Percentiles rank a stretch among this genome's conserved stretches.
Conservation (phyloP, 2,329 filamentous ascomycete species). For the Eutypa lata region DNA sequence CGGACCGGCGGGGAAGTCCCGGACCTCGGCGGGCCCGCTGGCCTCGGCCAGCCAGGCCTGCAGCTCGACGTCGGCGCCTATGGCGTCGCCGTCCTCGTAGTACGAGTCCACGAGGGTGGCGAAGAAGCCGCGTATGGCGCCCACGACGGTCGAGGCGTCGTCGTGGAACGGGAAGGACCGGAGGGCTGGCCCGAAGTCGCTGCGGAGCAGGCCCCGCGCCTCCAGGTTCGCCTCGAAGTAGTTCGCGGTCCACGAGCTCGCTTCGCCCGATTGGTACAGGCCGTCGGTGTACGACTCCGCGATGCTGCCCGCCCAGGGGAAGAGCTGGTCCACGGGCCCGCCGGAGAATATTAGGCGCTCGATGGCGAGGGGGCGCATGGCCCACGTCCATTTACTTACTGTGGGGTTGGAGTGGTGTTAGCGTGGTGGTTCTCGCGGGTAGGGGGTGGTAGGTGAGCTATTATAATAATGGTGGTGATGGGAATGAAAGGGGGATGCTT, state of each 20-base stretch:
- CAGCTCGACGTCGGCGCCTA: constrained; percentile 38
- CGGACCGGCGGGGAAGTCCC: constrained; percentile 38
- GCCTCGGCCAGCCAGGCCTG: constrained; percentile 43
- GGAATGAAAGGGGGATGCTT: constrained; percentile 5
- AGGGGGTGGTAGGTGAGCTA: background rate
- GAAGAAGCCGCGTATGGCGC: constrained; percentile 36
- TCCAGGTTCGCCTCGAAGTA: constrained; percentile 37
- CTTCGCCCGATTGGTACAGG: constrained; percentile 23
- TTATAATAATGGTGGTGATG: too few species aligned
- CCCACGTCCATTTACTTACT: constrained; percentile 30
- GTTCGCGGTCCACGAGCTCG: constrained; percentile 33
- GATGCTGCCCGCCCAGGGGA: constrained; percentile 25
- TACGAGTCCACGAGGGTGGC: constrained; percentile 40
- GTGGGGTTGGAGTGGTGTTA: constrained; percentile 2
- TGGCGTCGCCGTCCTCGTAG: constrained; percentile 31
- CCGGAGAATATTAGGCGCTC: constrained; percentile 25
- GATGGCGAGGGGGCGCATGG: constrained; percentile 25
- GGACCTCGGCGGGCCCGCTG: constrained; percentile 29
- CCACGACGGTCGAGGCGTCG: constrained; percentile 35
- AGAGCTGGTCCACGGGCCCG: constrained; percentile 29
- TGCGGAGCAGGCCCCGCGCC: constrained; percentile 38
- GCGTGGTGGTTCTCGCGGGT: background rate
- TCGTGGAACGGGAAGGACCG: constrained; percentile 43
- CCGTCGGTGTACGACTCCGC: constrained; percentile 26
- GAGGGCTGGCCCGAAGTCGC: constrained; percentile 30